Evolutionary conservation across 805 yeast genomes (phyloP), one percentile per base, ranked within the genome.

Genomic region (Ogataea nakhonphanomensis): DNA sequence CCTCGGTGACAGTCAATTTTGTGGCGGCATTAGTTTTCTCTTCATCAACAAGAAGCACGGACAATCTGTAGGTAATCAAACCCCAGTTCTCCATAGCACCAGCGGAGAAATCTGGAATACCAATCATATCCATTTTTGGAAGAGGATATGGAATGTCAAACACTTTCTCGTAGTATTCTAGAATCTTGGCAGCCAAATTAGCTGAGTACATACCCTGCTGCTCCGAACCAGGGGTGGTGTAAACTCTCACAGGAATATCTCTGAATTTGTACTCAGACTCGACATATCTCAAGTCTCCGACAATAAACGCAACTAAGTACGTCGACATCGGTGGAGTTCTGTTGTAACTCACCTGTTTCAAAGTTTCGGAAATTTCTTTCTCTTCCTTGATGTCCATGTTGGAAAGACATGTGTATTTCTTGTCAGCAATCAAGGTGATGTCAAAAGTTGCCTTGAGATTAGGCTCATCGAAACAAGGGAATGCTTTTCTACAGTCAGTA

Each of bases 71-170:
- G 55, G 76, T 88, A 49, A 86, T 75, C 41, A 87, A 69, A 28
- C 95, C 95, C 87, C 90, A 86, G 67, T 87, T 87, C 65, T 86
- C 95, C 95, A 86, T 86, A 27, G 95, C 95, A 53, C 89, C 88
- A 41, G 88, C 89, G 17, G 84, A 72, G 55, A 81, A 84, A 39
- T 85, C 80, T 54, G 83, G 90, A 45, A 87, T 82, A 17, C 87
- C 90, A 42, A 87, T 73, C 70, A 84, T 71, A 58, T 86, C 95
- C 69, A 85, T 70, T 63, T 86, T 87, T 41, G 95, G 91, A 53
- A 86, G 68, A 74, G 95, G 93, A 56, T 84, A 87, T 32, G 60
- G 61, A 40, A 75, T 61, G 45, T 71, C 76, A 47, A 76, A 76
- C 24, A 70, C 69, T 43, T 58, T 54, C 35, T 74, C 70, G 54